Evolutionary conservation across 192 early-diverging fungal genomes (phyloP).

Genomic region (Kappamyces sp.): DNA sequence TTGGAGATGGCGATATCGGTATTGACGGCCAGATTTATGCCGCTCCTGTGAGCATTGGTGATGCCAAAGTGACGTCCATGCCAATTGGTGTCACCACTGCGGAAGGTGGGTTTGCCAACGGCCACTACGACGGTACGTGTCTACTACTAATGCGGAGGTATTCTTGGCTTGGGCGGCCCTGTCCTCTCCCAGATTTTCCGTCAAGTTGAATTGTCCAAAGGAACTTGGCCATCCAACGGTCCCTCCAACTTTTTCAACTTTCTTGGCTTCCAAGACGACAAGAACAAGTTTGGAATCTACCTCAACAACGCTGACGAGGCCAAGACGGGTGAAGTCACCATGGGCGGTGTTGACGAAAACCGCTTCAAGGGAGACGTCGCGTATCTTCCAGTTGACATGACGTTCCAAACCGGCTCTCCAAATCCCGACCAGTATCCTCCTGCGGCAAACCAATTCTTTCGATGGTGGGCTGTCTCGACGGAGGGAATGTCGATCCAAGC

Average conservation of each 20-base stretch:
- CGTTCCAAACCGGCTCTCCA: too few relatives aligned
- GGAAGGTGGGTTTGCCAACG: neutral
- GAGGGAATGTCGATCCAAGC: too few relatives aligned
- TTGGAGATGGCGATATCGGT: neutral
- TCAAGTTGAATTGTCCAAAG: too few relatives aligned
- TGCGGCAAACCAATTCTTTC: too few relatives aligned
- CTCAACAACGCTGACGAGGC: conserved; percentile 9
- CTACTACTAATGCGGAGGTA: neutral
- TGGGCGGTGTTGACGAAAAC: conserved; percentile 3
- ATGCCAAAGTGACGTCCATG: neutral
- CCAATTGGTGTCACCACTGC: neutral
- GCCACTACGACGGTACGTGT: too few relatives aligned
- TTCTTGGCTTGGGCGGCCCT: too few relatives aligned
- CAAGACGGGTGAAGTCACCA: conserved; percentile 13
- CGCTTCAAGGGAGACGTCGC: conserved; percentile 37
- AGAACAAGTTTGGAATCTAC: conserved; percentile 14
- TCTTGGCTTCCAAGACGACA: conserved; percentile 3
- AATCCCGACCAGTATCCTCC: too few relatives aligned
- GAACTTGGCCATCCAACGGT: neutral
- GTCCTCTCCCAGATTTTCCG: too few relatives aligned
- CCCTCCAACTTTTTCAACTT: conserved; percentile 10
- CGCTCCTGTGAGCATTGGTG: conserved; percentile 8
- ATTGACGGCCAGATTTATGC: conserved; percentile 11
- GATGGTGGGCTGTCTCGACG: too few relatives aligned
- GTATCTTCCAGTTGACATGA: conserved; percentile 21